Evolutionary conservation across 371 early-diverging fungal genomes (phyloP), one percentile per base, ranked within the genome.

Genomic region (Amoeboradix gromovi): DNA sequence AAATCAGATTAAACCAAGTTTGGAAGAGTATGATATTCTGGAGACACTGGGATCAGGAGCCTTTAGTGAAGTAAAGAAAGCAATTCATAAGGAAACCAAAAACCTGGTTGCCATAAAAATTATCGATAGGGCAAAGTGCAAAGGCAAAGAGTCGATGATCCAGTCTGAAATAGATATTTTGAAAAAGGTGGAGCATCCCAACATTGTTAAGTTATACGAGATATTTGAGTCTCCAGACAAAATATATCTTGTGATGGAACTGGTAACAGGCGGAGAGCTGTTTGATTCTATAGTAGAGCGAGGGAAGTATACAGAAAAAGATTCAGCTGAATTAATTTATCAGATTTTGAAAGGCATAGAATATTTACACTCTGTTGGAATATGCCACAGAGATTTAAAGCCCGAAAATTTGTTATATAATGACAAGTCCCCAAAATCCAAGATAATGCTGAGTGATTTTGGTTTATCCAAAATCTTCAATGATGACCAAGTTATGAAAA

Each of bases 401-500:
- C 85, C 91, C 31, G 89, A 89, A 74, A 86, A 89, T 77, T 84
- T 94, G 1, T 75, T 94, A 30, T 77, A 85, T 71, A 79, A 81
- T 71, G 80, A 80, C 68, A 72, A 70, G 74, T 28, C 1, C 68
- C 76, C 75, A 22, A 79, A 72, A 69, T 75, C 86, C 1, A 86
- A 83, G 68, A 78, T 93, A 72, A 92, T 92, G 81, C 83, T 94
- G 30, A 84, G 89, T 28, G 95, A 94, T 75, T 94, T 94, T 80
- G 95, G 95, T 0, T 75, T 94, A 65, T 91, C 94, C 66, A 91
- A 89, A 74, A 87, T 88, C 76, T 77, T 86, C 81, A 74, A 81
- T 81, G 80, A 83, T 75, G 76, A 80, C 30, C 75, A 78, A 75
- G 76, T 76, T 30, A 84, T 84, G 78, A 75, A 75, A 71, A 91